These are phyloP conservation scores for Saraca asoca DNA, from an alignment of 331 rosid genomes.

Conservation along the genomic window DNA sequence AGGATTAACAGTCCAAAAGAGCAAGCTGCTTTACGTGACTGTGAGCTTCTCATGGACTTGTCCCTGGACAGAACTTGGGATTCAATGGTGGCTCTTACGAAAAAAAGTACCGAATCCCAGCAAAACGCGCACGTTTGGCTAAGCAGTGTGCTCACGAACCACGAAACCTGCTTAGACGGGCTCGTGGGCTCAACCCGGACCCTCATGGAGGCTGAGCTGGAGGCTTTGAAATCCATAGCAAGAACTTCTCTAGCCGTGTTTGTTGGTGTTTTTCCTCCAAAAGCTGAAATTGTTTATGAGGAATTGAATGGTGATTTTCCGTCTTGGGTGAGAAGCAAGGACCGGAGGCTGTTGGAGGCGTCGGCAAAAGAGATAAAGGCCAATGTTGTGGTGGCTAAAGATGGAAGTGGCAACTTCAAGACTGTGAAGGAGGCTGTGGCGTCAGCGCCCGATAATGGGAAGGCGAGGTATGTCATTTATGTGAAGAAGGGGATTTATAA, in stretches of 20 bases:
- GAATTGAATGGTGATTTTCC: constrained; percentile 43
- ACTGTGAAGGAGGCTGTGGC: constrained; percentile 61
- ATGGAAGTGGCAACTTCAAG: constrained; percentile 64
- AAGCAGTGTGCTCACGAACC: constrained; percentile 69
- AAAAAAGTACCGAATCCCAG: constrained; percentile 1
- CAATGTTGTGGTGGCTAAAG: constrained; percentile 63
- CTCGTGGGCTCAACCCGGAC: constrained; percentile 33
- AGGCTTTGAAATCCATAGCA: constrained; percentile 48
- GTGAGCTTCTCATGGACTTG: constrained; percentile 53
- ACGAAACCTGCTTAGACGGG: constrained; percentile 70
- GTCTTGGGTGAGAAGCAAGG: constrained; percentile 50
- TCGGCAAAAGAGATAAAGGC: constrained; percentile 38
- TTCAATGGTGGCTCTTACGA: constrained; percentile 38
- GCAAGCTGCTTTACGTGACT: constrained; percentile 46
- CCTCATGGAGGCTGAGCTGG: constrained; percentile 42
- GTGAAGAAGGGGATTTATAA: constrained; percentile 60
- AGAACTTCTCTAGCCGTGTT: constrained; percentile 55
- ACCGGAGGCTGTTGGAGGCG: constrained; percentile 45
- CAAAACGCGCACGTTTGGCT: constrained; percentile 68
- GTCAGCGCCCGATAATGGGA: constrained; percentile 48
- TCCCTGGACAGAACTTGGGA: constrained; percentile 50
- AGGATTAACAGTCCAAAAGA: constrained; percentile 42
- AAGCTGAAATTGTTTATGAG: constrained; percentile 4
- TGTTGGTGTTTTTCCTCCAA: constrained; percentile 38
- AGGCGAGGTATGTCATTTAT: constrained; percentile 50